Evolutionary conservation across 768 basidiomycete species (phyloP), one percentile per base, ranked within the genome.

Genomic region (Podaxis sp.): DNA sequence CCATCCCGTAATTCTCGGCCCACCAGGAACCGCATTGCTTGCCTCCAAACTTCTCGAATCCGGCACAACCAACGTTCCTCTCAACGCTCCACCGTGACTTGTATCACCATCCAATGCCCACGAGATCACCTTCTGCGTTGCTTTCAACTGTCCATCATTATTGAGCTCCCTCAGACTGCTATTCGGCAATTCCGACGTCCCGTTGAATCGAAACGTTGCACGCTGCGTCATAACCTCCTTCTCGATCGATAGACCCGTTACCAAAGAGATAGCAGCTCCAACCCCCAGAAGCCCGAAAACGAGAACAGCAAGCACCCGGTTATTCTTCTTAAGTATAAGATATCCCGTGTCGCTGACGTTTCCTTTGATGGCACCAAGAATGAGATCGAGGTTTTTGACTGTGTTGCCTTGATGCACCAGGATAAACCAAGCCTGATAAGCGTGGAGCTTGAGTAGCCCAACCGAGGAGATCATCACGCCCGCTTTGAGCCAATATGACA

Each of bases 391-490:
- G 44, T 64, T 64, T 7, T 63, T 54, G 16, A 66, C 58, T 11
- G 65, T 66, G 37, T 66, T 66, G 1, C 65, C 65, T 5, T 60
- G 32, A 21, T 61, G 55, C 63, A 64, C 64, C 46, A 64, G 61
- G 27, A 66, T 60, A 38, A 62, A 64, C 65, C 65, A 66, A 2
- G 65, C 61, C 55, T 66, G 65, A 32, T 63, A 66, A 5, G 63
- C 65, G 50, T 52, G 59, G 6, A 66, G 63, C 44, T 58, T 61
- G 7, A 64, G 50, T 25, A 64, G 48, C 6, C 65, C 65, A 21
- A 64, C 32, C 2, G 59, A 52, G 9, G 65, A 48, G 6, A 66
- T 56, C 16, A 59, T 38, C 6, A 62, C 50, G 23, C 65, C 65
- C 7, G 54, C 51, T 25, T 62, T 61, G 23, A 66, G 55, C 65